Conservation (phyloP, 192 early-diverging fungal species). For the Coemansia sp. region DNA sequence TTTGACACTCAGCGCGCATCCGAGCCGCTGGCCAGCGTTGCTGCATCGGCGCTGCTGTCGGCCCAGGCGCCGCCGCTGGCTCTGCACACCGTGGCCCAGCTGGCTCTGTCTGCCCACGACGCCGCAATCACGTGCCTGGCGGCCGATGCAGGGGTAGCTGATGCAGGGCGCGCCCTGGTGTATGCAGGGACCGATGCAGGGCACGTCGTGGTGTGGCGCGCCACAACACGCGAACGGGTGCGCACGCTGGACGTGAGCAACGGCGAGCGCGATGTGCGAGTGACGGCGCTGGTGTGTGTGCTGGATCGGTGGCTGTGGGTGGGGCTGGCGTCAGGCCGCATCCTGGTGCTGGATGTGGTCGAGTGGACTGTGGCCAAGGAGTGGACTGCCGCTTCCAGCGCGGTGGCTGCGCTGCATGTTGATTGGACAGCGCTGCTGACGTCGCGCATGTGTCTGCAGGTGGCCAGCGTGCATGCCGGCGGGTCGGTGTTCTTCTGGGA, state of each 20-base stretch:
- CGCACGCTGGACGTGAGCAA: conserved; percentile 46
- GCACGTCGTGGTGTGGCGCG: conserved; percentile 41
- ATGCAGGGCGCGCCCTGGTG: conserved; percentile 32
- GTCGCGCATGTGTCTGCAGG: conserved; percentile 32
- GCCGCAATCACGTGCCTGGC: conserved; percentile 40
- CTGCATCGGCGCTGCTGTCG: conserved; percentile 21
- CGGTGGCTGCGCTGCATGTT: conserved; percentile 27
- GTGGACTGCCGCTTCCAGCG: conserved; percentile 35
- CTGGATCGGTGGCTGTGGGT: conserved; percentile 49
- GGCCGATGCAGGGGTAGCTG: conserved; percentile 23
- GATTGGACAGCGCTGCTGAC: conserved; percentile 50
- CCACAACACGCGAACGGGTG: conserved; percentile 33
- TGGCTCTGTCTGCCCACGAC: conserved; percentile 32
- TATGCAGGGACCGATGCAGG: conserved; percentile 49
- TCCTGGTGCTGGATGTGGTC: conserved; percentile 34
- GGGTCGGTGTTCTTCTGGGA: conserved; percentile 54
- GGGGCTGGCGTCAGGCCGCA: conserved; percentile 34
- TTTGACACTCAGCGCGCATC: conserved; percentile 34
- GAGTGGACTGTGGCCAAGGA: conserved; percentile 47
- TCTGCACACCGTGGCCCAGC: conserved; percentile 24
- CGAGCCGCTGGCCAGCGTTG: conserved; percentile 16
- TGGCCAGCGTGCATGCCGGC: conserved; percentile 43
- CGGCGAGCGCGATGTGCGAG: conserved; percentile 28
- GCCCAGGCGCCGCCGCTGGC: conserved; percentile 13
- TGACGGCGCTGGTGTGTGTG: conserved; percentile 44